Evolutionary conservation across 179 eudicot species (phyloP).

Genomic region (Dionaea muscipula): DNA sequence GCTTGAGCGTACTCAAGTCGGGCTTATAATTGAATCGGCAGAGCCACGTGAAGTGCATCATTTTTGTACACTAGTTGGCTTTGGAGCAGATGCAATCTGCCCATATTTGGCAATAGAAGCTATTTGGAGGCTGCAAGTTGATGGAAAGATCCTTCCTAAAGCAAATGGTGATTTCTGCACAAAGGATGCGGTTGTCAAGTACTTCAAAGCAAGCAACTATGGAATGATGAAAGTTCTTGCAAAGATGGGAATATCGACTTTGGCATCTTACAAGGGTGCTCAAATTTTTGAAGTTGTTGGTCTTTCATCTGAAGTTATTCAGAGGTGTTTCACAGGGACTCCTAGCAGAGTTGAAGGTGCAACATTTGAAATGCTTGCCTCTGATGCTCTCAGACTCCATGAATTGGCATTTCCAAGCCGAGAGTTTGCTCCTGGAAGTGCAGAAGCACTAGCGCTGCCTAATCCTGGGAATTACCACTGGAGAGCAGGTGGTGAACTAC

Average conservation of each 20-base stretch:
- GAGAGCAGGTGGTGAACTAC: conserved; percentile 95
- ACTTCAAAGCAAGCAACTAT: conserved; percentile 77
- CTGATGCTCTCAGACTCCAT: conserved; percentile 67
- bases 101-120: conserved; percentile 94
- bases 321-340: conserved; percentile 81
- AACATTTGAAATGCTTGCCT: conserved; percentile 78
- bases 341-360: conserved; percentile 99
- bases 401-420: conserved; percentile 77
- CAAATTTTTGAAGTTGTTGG: conserved; percentile 99
- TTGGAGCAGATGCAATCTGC: conserved; percentile 96
- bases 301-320: conserved; percentile 83
- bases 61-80: conserved; percentile 91
- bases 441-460: conserved; percentile 84
- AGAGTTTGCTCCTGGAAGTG: conserved; percentile 65
- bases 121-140: conserved; percentile 88
- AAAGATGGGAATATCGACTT: conserved; percentile 97
- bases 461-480: conserved; percentile 98
- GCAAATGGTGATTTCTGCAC: conserved; percentile 67
- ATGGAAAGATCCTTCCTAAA: conserved; percentile 86
- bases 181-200: conserved; percentile 73
- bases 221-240: conserved; percentile 99
- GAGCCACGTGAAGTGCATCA: conserved; percentile 99
- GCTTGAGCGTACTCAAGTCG: conserved; percentile 81
- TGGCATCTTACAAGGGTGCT: conserved; percentile 99
- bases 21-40: conserved; percentile 83